Conservation (phyloP, 192 early-diverging fungal species). For the Coemansia sp. region DNA sequence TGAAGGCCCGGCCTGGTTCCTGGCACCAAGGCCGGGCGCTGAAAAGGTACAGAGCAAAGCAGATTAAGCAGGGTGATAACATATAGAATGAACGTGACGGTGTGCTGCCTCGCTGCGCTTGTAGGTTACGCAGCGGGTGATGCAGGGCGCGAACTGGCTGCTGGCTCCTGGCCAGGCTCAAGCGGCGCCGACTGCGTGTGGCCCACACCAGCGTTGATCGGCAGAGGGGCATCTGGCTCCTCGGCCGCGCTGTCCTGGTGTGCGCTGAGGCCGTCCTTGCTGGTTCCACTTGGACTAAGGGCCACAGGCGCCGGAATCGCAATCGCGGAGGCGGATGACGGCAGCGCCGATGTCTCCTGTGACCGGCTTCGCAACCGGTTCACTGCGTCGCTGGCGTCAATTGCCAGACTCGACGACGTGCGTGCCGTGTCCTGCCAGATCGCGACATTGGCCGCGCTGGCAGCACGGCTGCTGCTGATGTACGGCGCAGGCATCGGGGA, state of each 20-base stretch:
- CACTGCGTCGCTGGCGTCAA: slow-evolving; percentile 11
- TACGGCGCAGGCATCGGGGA: slow-evolving; percentile 38
- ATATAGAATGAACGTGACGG: too few relatives aligned
- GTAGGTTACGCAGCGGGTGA: background rate
- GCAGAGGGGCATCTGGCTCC: background rate
- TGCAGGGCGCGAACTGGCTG: background rate
- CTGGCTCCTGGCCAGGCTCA: background rate
- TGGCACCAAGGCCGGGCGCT: too few relatives aligned
- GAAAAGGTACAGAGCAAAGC: too few relatives aligned
- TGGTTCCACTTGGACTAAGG: background rate
- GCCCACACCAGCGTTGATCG: background rate
- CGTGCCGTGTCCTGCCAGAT: slow-evolving; percentile 9
- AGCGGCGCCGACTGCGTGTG: background rate
- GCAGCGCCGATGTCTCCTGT: slow-evolving; percentile 27
- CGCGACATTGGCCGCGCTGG: slow-evolving; percentile 16
- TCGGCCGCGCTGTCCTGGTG: background rate
- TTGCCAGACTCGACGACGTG: slow-evolving; percentile 20
- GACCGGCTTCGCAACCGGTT: slow-evolving; percentile 42
- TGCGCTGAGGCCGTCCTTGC: background rate
- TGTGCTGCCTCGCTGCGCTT: too few relatives aligned
- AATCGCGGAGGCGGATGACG: slow-evolving; percentile 1
- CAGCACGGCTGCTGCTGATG: slow-evolving; percentile 24
- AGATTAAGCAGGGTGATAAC: too few relatives aligned
- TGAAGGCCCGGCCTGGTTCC: too few relatives aligned
- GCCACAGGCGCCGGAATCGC: slow-evolving; percentile 11